A percentile compares a stretch with the other conserved stretches of the same genome.
Conservation (phyloP, 805 yeast species). For the Grigorovia humatica region DNA sequence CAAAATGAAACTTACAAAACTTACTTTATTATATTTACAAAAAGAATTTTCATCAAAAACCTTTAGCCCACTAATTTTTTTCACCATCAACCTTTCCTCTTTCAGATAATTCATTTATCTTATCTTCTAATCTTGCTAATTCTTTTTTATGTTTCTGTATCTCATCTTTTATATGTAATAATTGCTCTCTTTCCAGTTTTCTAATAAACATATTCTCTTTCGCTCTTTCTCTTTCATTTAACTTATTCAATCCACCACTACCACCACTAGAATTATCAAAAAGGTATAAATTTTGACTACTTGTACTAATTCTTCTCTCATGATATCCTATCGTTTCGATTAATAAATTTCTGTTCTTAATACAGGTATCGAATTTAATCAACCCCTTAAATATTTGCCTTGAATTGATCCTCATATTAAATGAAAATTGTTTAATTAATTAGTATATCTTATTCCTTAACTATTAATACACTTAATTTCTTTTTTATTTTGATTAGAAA, state of each 20-base stretch:
- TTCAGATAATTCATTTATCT: constrained; percentile 27
- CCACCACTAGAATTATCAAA: constrained; percentile 1
- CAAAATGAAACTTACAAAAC: no score
- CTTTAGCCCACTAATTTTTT: neutral
- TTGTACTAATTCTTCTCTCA: neutral
- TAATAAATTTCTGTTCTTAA: no score
- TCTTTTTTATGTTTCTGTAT: constrained; percentile 66
- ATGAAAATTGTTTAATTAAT: neutral
- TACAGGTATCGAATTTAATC: no score
- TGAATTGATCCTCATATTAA: neutral
- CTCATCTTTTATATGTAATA: constrained; percentile 64
- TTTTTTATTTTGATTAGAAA: no score
- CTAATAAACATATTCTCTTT: constrained; percentile 77
- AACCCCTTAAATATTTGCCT: neutral
- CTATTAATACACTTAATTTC: no score
- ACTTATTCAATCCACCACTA: constrained; percentile 35
- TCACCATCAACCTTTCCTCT: constrained; percentile 1
- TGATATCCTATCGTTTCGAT: neutral
- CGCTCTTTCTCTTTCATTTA: constrained; percentile 84
- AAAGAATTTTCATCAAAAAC: neutral
- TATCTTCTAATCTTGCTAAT: constrained; percentile 40
- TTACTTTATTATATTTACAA: no score
- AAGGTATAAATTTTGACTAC: neutral
- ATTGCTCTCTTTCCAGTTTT: constrained; percentile 83
- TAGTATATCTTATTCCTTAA: no score